These are phyloP conservation scores for Fennellomyces sp. DNA, from an alignment of 371 early-diverging fungal species.

Conservation along the genomic window DNA sequence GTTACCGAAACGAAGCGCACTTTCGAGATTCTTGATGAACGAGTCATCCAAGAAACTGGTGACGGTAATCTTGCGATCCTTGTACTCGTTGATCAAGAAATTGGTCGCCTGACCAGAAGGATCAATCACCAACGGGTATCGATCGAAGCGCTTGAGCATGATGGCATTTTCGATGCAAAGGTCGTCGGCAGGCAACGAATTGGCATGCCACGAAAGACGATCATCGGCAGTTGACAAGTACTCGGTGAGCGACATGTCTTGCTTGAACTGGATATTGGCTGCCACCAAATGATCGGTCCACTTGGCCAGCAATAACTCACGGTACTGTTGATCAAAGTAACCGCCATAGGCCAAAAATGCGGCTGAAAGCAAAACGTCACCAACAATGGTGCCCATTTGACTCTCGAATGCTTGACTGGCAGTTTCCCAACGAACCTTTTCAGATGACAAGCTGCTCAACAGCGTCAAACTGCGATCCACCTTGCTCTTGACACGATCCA, in stretches of 20 bases:
- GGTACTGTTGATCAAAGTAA: constrained; percentile 96
- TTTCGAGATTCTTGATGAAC: constrained; percentile 96
- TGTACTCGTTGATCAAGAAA: constrained; percentile 88
- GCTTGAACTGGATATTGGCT: constrained; percentile 83
- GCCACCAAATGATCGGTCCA: constrained; percentile 81
- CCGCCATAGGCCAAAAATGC: constrained; percentile 97
- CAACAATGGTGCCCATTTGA: constrained; percentile 98
- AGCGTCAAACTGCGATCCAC: constrained; percentile 92
- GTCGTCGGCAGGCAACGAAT: constrained; percentile 88
- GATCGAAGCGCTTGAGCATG: constrained; percentile 92
- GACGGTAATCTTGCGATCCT: constrained; percentile 86
- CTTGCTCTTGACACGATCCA: constrained; percentile 92
- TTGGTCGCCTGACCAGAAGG: constrained; percentile 94
- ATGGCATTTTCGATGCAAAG: constrained; percentile 97
- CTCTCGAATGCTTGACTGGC: constrained; percentile 91
- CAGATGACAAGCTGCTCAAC: constrained; percentile 90
- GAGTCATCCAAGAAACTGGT: constrained; percentile 98
- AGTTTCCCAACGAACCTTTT: constrained; percentile 92
- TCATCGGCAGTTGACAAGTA: constrained; percentile 95
- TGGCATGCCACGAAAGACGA: constrained; percentile 88
- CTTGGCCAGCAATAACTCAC: constrained; percentile 75
- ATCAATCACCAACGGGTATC: constrained; percentile 97
- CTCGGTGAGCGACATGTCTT: constrained; percentile 86
- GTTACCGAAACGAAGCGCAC: constrained; percentile 97
- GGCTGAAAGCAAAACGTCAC: constrained; percentile 93